Evolutionary conservation across 192 early-diverging fungal species (phyloP).

Genomic region (Podila horticola): DNA sequence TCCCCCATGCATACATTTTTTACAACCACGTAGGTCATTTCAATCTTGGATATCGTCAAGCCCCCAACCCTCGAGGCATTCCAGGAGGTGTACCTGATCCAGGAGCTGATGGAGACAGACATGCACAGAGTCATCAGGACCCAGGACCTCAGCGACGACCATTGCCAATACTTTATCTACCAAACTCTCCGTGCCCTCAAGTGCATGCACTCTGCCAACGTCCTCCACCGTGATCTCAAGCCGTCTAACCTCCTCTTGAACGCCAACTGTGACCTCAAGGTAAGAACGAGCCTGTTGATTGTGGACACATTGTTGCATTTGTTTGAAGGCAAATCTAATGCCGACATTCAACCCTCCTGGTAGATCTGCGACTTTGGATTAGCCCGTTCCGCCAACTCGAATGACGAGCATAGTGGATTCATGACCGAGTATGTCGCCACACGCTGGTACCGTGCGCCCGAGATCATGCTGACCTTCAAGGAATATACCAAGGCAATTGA

Average conservation of each 20-base stretch:
- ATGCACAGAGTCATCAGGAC: constrained; percentile 97
- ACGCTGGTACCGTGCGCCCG: constrained; percentile 94
- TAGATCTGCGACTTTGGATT: constrained; percentile 99
- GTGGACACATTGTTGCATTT: background rate
- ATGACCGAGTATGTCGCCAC: constrained; percentile 98
- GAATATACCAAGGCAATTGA: constrained; percentile 99
- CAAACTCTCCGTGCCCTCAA: constrained; percentile 97
- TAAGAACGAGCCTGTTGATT: constrained; percentile 18
- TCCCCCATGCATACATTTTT: background rate
- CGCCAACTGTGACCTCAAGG: constrained; percentile 91
- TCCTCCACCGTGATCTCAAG: constrained; percentile 98
- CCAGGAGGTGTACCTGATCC: constrained; percentile 95
- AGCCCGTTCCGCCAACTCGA: constrained; percentile 89
- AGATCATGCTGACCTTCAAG: constrained; percentile 97
- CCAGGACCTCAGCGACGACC: constrained; percentile 94
- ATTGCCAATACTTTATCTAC: constrained; percentile 99
- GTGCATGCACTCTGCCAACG: constrained; percentile 98
- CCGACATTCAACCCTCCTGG: background rate
- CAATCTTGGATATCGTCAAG: constrained; percentile 91
- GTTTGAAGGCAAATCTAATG: background rate
- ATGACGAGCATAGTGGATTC: constrained; percentile 84
- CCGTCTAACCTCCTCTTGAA: constrained; percentile 91
- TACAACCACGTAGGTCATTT: constrained; percentile 75
- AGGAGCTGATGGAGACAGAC: constrained; percentile 99
- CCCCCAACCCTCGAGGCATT: constrained; percentile 83